Base-by-base conservation (phyloP, 352 stramenopile genomes). In the Phytophthora foliorum region DNA sequence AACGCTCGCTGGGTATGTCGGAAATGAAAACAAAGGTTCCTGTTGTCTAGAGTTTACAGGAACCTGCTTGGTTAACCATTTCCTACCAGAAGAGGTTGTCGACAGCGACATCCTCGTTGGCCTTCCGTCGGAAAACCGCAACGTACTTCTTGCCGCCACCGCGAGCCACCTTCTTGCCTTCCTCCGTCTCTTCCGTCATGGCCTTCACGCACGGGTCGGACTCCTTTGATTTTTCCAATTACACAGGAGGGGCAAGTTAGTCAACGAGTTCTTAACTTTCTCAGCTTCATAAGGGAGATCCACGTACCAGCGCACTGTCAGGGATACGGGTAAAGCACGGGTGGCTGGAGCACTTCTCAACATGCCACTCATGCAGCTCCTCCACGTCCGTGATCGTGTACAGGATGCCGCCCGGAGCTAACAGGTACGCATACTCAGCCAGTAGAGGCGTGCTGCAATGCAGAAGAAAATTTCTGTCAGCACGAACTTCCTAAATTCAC, bases 381-480 rank as follows among this genome's bases (percentile, higher is more conserved):
- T 99, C 90, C 16, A 99, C 98, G 77, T 99, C 98, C 24, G 98
- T 99, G 75, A 99, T 99, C 51, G 92, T 98, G 90, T 99, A 99
- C 54, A 99, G 75, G 57, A 97, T 92, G 25, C 93, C 97, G 25
- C 84, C 88, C 14, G 92, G 89, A 57, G 86, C 86, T 32, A 99
- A 82, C 32, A 98, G 80, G 77, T 98, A 99, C 25, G 96, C 96
- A 80, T 99, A 99, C 85, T 99, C 97, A 1, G 95, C 93, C 32
- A 99, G 81, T 38, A 99, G 72, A 41, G 94, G 79, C 29, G 69
- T 97, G 80, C 88, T 97, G 44, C 14, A 67, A 70, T 27, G 17
- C 61, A 17, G 57, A 66, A 59, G 14, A 45, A 4, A 21, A 60
- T 31, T 19, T 16, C 9, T 25, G 22, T 39, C n/a, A 65, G 25